phyloP scores from a whole-genome alignment of 2,329 filamentous ascomycete genomes.

The Fusarium sp. region DNA sequence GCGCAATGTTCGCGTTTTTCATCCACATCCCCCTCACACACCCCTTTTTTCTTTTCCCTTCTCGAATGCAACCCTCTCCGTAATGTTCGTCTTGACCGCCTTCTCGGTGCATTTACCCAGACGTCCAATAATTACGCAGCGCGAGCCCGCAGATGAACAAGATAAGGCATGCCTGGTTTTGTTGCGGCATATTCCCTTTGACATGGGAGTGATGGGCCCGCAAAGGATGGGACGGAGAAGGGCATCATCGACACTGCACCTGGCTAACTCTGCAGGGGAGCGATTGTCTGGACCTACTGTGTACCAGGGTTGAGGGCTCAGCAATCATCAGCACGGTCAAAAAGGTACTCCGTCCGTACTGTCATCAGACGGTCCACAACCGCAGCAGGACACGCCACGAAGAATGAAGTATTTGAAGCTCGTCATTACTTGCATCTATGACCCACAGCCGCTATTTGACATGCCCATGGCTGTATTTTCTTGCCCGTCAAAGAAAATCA shows the following conservation, averaged over 20 bases:
- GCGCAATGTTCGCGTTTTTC: conserved; percentile 11
- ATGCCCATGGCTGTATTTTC: not conserved
- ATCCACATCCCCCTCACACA: conserved; percentile 12
- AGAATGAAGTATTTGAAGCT: conserved; percentile 27
- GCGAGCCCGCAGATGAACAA: conserved; percentile 33
- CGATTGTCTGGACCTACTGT: conserved; percentile 25
- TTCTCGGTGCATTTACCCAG: conserved; percentile 35
- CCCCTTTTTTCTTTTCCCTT: conserved; percentile 14
- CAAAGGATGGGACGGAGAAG: conserved; percentile 35
- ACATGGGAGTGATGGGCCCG: conserved; percentile 36
- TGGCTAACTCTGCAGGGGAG: conserved; percentile 39
- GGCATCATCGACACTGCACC: conserved; percentile 25
- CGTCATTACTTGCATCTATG: conserved; percentile 18
- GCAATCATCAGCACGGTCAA: conserved; percentile 15
- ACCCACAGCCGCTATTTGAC: conserved; percentile 11
- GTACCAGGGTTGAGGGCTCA: conserved; percentile 27
- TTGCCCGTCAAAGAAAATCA: not conserved
- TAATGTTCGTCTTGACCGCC: conserved; percentile 36
- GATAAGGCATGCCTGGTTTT: conserved; percentile 36
- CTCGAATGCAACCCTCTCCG: conserved; percentile 37
- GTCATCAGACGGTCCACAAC: conserved; percentile 11
- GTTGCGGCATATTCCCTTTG: conserved; percentile 39
- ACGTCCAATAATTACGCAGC: conserved; percentile 35
- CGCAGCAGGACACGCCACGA: conserved; percentile 8
- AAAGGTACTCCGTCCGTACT: conserved; percentile 13